These are phyloP conservation scores for Globisporangium carolinianum DNA, from an alignment of 352 stramenopile species.

Conservation along the genomic window DNA sequence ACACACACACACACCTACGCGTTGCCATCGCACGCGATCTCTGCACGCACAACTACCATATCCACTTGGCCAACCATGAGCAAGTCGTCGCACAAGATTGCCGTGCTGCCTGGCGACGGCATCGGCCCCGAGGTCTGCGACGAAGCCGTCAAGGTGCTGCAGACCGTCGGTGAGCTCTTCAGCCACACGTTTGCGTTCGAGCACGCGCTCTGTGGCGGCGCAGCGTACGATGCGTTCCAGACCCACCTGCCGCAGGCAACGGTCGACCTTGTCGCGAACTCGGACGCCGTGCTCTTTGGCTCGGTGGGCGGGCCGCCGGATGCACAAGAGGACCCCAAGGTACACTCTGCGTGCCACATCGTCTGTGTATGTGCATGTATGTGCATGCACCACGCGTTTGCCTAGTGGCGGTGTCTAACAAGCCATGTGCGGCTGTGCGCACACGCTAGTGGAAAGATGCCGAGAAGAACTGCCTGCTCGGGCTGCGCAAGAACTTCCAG, in stretches of 20 bases:
- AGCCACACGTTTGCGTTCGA: constrained; percentile 92
- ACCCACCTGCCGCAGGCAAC: constrained; percentile 93
- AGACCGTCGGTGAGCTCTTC: constrained; percentile 70
- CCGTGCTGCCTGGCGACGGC: constrained; percentile 95
- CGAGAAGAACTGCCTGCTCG: constrained; percentile 95
- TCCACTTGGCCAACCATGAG: constrained; percentile 17
- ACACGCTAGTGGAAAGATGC: constrained; percentile 70
- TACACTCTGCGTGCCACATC: constrained; percentile 5
- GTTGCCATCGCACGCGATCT: no score
- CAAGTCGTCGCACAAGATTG: constrained; percentile 81
- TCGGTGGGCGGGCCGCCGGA: constrained; percentile 96
- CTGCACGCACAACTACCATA: neutral
- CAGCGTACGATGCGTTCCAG: constrained; percentile 89
- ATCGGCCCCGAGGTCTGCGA: constrained; percentile 98
- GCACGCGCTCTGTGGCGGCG: constrained; percentile 94
- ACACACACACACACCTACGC: no score
- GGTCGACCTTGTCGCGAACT: constrained; percentile 87
- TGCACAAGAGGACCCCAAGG: constrained; percentile 78
- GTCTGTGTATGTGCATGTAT: no score
- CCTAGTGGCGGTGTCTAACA: no score
- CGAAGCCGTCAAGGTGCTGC: constrained; percentile 90
- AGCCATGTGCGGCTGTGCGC: neutral
- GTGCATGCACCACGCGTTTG: neutral
- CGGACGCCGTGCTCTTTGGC: constrained; percentile 92
- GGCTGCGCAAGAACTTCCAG: constrained; percentile 96